Evolutionary conservation across 257 asterid species (phyloP).

Genomic region (Solanum chilense): DNA sequence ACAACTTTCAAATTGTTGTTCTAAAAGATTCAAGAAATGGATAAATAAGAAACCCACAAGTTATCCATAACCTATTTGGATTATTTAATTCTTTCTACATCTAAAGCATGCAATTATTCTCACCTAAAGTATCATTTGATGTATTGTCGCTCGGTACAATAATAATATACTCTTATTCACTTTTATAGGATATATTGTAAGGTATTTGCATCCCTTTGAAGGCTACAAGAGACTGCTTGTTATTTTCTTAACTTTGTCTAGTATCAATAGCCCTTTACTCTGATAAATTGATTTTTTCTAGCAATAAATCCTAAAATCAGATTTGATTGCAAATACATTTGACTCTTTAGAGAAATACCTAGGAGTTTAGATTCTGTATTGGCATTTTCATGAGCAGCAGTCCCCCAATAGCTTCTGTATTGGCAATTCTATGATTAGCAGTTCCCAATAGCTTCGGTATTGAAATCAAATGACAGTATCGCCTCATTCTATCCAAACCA

Average conservation of each 20-base stretch:
- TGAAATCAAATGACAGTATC: too few species aligned
- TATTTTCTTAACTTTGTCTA: conserved; percentile 16
- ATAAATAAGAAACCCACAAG: background rate
- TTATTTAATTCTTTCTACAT: background rate
- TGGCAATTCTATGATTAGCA: too few species aligned
- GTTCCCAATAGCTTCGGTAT: too few species aligned
- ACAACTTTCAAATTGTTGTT: background rate
- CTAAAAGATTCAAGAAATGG: background rate
- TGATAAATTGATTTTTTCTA: conserved; percentile 12
- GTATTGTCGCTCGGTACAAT: conserved; percentile 4
- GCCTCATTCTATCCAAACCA: too few species aligned
- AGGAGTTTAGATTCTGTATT: conserved; percentile 14
- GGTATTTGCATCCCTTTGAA: conserved; percentile 26
- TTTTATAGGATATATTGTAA: conserved; percentile 6
- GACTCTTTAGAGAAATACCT: conserved; percentile 17
- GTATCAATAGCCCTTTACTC: conserved; percentile 16
- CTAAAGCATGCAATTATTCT: conserved; percentile 1
- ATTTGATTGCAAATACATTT: conserved; percentile 15
- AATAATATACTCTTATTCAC: conserved; percentile 12
- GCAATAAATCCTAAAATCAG: conserved; percentile 21
- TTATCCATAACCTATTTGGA: conserved; percentile 9
- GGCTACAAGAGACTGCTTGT: conserved; percentile 30
- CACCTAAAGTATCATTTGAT: conserved; percentile 18
- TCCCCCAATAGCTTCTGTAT: too few species aligned
- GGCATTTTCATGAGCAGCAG: too few species aligned